Base-by-base conservation (phyloP, 2,329 filamentous ascomycete genomes). In the Paraphaeosphaeria minitans region DNA sequence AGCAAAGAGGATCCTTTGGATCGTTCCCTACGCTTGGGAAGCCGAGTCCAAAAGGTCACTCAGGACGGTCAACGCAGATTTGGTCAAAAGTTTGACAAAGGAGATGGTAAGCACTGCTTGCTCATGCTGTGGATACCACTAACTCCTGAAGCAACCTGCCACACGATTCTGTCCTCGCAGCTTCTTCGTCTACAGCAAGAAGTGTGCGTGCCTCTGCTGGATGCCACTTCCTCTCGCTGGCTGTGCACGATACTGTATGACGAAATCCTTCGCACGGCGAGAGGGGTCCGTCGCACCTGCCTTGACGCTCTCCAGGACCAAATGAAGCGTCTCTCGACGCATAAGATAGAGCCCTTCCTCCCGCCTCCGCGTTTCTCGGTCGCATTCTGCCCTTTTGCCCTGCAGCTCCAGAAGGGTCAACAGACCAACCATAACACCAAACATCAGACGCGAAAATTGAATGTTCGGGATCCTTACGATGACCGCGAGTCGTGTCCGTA, bases 351-450 rank as follows among this genome's bases (percentile, higher is more conserved):
- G 2, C 63, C 68, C 8, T 56, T 70, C 21, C 67, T 76, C 4
- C 72, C 73, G 39, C 72, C 70, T 24, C 73, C 73, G 21, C 71
- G 72, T 16, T 75, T 76, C 64, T 74, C 69, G 21, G 65, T 76
- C 8, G 61, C 69, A 8, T 74, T 71, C 55, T 76, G 73, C 42
- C 67, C 69, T 2, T 74, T 73, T 39, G 72, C 73, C 22, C 54
- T 66, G 10, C 62, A 68, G 41, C 59, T 76, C 13, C 66, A 67
- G 43, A 70, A 69, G 24, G 69, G 73, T 33, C 64, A 68, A 14
- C 61, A 61, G 33, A 59, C 64, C 19, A 57, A 58, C 6, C 59
- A 64, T 31, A 48, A 46, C 3, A 71, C 61, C 52, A 64, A 47
- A 21, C 61, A 75, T n/a, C 62, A 66, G 21, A 63, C 73, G 4